phyloP scores from a whole-genome alignment of 495 filamentous ascomycete species.

The Ramalina intermedia region DNA sequence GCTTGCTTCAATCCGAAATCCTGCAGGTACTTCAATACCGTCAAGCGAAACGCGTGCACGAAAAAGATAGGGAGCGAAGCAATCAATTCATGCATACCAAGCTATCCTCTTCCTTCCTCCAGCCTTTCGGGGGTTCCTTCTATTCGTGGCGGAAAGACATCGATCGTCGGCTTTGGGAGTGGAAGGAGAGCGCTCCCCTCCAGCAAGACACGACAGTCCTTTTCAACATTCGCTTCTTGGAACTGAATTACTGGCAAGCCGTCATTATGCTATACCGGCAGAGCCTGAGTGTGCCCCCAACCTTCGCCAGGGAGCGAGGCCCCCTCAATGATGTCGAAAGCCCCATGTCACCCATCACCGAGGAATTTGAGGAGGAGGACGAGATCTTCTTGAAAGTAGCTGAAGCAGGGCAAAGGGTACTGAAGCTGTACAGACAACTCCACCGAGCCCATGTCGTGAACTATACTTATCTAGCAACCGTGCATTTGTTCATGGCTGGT shows the following conservation, averaged over 20 bases:
- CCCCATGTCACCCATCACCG: slow-evolving; percentile 36
- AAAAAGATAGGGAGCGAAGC: slow-evolving; percentile 35
- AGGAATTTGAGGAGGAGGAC: slow-evolving; percentile 71
- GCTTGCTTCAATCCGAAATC: slow-evolving; percentile 91
- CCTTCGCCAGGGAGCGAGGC: slow-evolving; percentile 64
- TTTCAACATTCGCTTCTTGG: slow-evolving; percentile 75
- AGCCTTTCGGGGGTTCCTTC: slow-evolving; percentile 65
- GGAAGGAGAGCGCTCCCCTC: slow-evolving; percentile 70
- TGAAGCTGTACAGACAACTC: slow-evolving; percentile 79
- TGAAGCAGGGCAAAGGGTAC: slow-evolving; percentile 82
- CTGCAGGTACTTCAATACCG: slow-evolving; percentile 86
- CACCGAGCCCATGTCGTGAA: slow-evolving; percentile 83
- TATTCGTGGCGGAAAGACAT: slow-evolving; percentile 80
- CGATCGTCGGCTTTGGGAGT: slow-evolving; percentile 67
- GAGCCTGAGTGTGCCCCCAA: slow-evolving; percentile 71
- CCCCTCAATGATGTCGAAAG: slow-evolving; percentile 54
- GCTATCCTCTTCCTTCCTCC: slow-evolving; percentile 72
- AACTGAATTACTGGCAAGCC: slow-evolving; percentile 97
- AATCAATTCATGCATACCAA: slow-evolving; percentile 65
- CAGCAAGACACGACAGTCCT: slow-evolving; percentile 68
- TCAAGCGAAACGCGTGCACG: slow-evolving; percentile 52
- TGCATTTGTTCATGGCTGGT: slow-evolving; percentile 95
- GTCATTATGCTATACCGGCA: slow-evolving; percentile 93
- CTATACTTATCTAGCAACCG: slow-evolving; percentile 92
- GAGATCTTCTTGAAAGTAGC: slow-evolving; percentile 85